phyloP scores from a whole-genome alignment of 2,329 filamentous ascomycete species.

The Aspergillus pseudoviridinutans region DNA sequence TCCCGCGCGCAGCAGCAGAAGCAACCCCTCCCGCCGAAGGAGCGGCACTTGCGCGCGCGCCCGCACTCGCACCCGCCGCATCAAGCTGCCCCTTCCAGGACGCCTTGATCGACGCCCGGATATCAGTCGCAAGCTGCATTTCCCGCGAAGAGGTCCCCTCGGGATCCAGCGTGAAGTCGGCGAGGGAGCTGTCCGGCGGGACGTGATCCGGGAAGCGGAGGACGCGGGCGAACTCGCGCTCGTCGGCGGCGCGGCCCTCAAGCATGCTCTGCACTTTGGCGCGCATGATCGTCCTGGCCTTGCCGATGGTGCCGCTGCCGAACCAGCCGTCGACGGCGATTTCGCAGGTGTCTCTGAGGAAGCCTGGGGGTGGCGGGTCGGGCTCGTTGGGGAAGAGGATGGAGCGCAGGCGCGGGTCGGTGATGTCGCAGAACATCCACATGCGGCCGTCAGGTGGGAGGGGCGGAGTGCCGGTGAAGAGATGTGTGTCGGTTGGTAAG shows the following conservation, averaged over 20 bases:
- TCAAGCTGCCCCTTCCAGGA: constrained; percentile 7
- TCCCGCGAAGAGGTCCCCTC: constrained; percentile 18
- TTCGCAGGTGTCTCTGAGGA: constrained; percentile 58
- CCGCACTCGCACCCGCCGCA: constrained; percentile 13
- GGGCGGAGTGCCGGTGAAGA: constrained; percentile 72
- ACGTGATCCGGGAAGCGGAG: constrained; percentile 37
- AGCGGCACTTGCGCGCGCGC: constrained; percentile 6
- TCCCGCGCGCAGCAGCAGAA: neutral
- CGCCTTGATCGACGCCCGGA: constrained; percentile 32
- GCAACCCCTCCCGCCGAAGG: neutral
- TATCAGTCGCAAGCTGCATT: constrained; percentile 32
- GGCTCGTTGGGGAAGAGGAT: constrained; percentile 61
- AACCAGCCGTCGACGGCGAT: constrained; percentile 73
- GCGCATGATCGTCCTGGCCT: constrained; percentile 83
- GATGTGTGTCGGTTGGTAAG: constrained; percentile 47
- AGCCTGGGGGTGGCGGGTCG: constrained; percentile 41
- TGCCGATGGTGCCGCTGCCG: constrained; percentile 73
- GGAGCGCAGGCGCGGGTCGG: constrained; percentile 66
- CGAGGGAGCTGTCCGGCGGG: constrained; percentile 15
- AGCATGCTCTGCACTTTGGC: constrained; percentile 71
- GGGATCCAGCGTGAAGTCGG: constrained; percentile 24
- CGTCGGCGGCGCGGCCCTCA: constrained; percentile 28
- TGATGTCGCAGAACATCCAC: constrained; percentile 92
- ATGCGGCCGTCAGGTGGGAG: constrained; percentile 78
- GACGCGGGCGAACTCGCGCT: constrained; percentile 35